Evolutionary conservation across 257 asterid species (phyloP), one percentile per base, ranked within the genome.

Genomic region (Leonotis leonurus): DNA sequence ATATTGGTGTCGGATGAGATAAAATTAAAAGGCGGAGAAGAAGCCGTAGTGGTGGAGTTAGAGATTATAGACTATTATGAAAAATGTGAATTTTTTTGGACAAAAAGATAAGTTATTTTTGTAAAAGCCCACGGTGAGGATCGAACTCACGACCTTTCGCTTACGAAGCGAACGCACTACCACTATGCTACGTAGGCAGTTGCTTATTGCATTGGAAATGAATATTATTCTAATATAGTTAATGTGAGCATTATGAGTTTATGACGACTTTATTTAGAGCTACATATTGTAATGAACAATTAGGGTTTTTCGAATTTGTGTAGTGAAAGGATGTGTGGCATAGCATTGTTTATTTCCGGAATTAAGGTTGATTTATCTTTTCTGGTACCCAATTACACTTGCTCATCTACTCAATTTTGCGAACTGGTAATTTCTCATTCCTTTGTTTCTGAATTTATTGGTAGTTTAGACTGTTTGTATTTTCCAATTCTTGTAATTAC

Each of bases 111-210:
- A 0, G 11, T 7, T 5, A 36, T 2, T 36, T 7, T 45, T 1
- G 9, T 10, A 21, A 7, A 48, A 59, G 96, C 96, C 90, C 94
- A 85, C 83, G 95, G 96, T 75, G 96, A 91, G 98, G 88, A 84
- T 91, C 96, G 98, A 91, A 88, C 96, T 85, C 96, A 75, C 95
- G 98, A 76, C 98, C 96, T 88, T 91, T 88, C 94, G 86, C 98
- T 88, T 88, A 88, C 96, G 95, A 91, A 91, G 98, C 90, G 96
- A 91, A 91, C 96, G 98, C 96, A 91, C 81, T 88, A 88, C 98
- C 96, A 88, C 96, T 91, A 88, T 85, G 96, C 98, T 84, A 88
- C 92, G 79, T 80, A 89, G 76, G 76, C 69, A 3, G 0, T 72
- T 37, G 6, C 0, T 12, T 12, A n/a, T n/a, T n/a, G n/a, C n/a